Conservation (phyloP, 495 filamentous ascomycete species). For the Evansstolkia leycettana region DNA sequence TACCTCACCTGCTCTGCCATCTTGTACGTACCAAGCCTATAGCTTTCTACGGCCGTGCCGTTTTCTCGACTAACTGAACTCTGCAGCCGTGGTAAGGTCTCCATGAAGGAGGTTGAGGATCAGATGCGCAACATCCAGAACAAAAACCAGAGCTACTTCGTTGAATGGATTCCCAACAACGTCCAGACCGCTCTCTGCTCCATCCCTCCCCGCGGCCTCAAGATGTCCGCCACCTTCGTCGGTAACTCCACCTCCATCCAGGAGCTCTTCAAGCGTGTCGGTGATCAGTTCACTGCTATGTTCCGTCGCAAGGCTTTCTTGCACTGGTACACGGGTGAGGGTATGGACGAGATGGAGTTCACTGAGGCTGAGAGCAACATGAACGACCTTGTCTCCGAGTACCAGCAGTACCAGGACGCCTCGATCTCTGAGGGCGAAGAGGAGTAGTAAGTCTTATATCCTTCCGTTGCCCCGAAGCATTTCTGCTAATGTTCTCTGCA, state of each 20-base stretch:
- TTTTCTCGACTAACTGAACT: neutral
- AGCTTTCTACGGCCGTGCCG: neutral
- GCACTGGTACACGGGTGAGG: slow-evolving; percentile 99
- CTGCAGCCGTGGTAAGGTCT: slow-evolving; percentile 91
- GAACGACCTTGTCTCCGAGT: slow-evolving; percentile 99
- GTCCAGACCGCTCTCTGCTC: slow-evolving; percentile 99
- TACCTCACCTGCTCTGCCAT: slow-evolving; percentile 99
- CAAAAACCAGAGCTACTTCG: slow-evolving; percentile 99
- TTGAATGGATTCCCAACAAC: slow-evolving; percentile 99
- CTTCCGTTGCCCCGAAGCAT: neutral
- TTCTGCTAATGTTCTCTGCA: slow-evolving; percentile 8
- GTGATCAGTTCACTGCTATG: slow-evolving; percentile 99
- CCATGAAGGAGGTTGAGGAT: slow-evolving; percentile 99
- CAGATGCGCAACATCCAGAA: slow-evolving; percentile 99
- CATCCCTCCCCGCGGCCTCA: slow-evolving; percentile 92
- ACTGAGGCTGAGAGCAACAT: slow-evolving; percentile 99
- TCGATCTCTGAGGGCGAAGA: slow-evolving; percentile 67
- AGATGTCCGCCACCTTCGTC: slow-evolving; percentile 99
- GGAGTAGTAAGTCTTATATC: slow-evolving; percentile 40
- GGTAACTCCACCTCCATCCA: slow-evolving; percentile 99
- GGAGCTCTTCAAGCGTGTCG: slow-evolving; percentile 99
- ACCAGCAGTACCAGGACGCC: slow-evolving; percentile 99
- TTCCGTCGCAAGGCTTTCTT: slow-evolving; percentile 99
- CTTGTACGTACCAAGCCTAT: no score
- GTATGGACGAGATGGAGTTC: slow-evolving; percentile 99